Conservation (phyloP, 441 rosid species). For the Metrosideros polymorpha region DNA sequence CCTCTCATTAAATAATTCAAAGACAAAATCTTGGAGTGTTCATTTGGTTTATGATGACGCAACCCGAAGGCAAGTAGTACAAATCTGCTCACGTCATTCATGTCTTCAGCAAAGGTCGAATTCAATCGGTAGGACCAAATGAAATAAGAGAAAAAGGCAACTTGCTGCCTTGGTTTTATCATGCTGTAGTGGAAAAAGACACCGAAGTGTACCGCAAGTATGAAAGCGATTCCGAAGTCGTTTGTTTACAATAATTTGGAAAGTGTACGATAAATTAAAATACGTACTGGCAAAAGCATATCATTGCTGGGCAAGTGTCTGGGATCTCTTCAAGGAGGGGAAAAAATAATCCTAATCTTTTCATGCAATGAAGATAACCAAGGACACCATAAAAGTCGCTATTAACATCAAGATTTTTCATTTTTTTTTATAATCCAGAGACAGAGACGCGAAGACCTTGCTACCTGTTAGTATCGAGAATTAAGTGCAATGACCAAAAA, state of each 20-base stretch:
- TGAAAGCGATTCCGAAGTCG: background rate
- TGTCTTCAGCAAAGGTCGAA: background rate
- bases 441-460: background rate
- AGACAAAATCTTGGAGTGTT: background rate
- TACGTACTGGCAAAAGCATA: background rate
- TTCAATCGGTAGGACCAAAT: background rate
- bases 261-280: background rate
- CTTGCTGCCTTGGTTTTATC: background rate
- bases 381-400: background rate
- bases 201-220: background rate
- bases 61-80: background rate
- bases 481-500: background rate
- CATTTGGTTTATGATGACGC: background rate
- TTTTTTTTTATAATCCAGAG: too few species aligned
- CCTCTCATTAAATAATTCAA: background rate
- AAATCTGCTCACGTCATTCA: background rate
- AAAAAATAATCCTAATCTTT: background rate
- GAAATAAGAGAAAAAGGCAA: background rate
- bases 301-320: background rate
- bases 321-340: background rate
- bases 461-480: background rate
- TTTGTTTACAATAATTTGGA: background rate
- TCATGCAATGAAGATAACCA: background rate
- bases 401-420: background rate
- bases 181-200: background rate